phyloP scores from a whole-genome alignment of 192 early-diverging fungal genomes.

The Umbelopsis isabellina region DNA sequence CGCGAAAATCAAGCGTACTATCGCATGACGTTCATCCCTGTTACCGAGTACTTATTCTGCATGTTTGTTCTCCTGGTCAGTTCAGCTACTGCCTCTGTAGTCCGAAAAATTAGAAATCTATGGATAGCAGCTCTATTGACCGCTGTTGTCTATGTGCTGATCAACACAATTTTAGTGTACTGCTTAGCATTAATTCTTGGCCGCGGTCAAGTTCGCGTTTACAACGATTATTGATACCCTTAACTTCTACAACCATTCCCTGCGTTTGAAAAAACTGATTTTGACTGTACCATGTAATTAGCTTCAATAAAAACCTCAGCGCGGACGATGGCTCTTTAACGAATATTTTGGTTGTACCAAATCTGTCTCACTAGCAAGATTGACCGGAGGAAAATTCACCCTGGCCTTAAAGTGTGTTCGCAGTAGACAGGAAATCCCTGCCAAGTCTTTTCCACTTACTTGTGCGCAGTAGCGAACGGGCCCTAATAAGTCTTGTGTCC shows the following conservation, averaged over 20 bases:
- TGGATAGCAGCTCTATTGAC: neutral
- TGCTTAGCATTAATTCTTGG: constrained; percentile 23
- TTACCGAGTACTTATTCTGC: constrained; percentile 23
- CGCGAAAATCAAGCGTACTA: constrained; percentile 26
- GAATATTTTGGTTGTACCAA: no score
- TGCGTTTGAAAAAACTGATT: no score
- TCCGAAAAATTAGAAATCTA: neutral
- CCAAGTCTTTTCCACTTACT: no score
- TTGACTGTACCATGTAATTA: no score
- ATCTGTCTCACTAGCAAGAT: no score
- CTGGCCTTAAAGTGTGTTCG: no score
- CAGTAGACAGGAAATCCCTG: no score
- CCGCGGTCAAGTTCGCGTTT: constrained; percentile 24
- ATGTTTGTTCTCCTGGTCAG: constrained; percentile 12
- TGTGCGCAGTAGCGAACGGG: no score
- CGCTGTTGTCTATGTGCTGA: constrained; percentile 6
- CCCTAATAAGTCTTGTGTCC: no score
- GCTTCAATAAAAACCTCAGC: no score
- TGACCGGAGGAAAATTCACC: no score
- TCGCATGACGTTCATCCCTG: constrained; percentile 29
- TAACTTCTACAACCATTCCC: neutral
- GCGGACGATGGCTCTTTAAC: no score
- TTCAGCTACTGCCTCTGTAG: neutral
- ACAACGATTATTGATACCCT: constrained; percentile 32
- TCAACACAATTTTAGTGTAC: neutral